Base-by-base conservation (phyloP, 208 protist species). In the Vickermania spadyakhi region DNA sequence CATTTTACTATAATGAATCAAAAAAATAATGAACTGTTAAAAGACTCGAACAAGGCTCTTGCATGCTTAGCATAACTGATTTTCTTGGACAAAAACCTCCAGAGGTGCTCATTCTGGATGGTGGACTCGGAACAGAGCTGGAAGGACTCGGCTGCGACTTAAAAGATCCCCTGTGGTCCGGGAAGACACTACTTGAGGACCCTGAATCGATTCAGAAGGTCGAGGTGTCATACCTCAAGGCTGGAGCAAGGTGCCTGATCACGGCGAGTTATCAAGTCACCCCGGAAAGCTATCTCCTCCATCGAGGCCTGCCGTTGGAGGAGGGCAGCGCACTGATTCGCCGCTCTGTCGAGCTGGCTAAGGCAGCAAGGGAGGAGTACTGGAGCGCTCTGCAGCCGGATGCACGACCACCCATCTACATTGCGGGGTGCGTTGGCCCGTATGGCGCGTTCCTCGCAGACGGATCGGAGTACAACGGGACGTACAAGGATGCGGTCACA, bases 241-340 rank as follows among this genome's bases (percentile, higher is more conserved):
- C 63, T 31, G 77, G 77, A 4, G 73, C 73, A 2, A 73, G 71
- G 22, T 88, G 77, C 54, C 51, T 88, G 54, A 81, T 84, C 64
- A 84, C 81, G 21, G 72, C 74, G 5, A 88, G 73, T 52, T 88
- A 88, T 58, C 81, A 88, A 51, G 57, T 67, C 1, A 84, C 77
- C 1, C 69, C 75, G 11, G 52, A 77, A 28, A 71, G 58, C 27
- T 67, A 84, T 30, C 64, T 72, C 61, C 56, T 76, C 59, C 75
- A 77, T 18, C 66, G 74, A 23, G 45, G 57, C 1, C 52, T 88
- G 23, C 42, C 53, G 36, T 57, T 71, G 60, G 62, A 25, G 1
- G 71, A 50, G 25, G 77, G 73, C 11, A 52, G 66, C 11, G 69
- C 60, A 2, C 56, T 49, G 11, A 69, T 88, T 23, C 66, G 69